A percentile compares a stretch with the other conserved stretches of the same genome.
Conservation (phyloP, 768 basidiomycete species). For the Lactifluus hygrophoroides region DNA sequence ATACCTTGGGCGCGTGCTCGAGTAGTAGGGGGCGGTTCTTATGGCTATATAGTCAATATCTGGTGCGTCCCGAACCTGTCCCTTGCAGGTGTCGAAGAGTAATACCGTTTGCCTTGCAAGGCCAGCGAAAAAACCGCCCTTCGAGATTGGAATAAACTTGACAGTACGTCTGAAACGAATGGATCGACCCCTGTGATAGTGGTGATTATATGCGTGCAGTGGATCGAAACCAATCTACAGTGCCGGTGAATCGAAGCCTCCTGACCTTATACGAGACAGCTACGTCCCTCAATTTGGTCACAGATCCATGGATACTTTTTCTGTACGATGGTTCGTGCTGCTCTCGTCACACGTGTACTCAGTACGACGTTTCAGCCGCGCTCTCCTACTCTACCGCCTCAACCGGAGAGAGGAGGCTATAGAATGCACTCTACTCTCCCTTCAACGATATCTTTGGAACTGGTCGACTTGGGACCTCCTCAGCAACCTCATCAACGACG, state of each 20-base stretch:
- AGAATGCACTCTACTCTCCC: conserved; percentile 63
- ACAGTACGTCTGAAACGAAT: conserved; percentile 40
- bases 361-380: conserved; percentile 47
- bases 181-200: not conserved
- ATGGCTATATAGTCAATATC: conserved; percentile 68
- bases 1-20: conserved; percentile 53
- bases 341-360: not conserved
- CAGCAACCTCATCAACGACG: conserved; percentile 18
- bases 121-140: conserved; percentile 76
- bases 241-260: conserved; percentile 54
- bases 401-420: conserved; percentile 80
- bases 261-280: conserved; percentile 48
- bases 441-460: conserved; percentile 21
- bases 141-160: conserved; percentile 77
- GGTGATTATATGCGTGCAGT: conserved; percentile 33
- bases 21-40: conserved; percentile 73
- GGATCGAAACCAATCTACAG: conserved; percentile 58
- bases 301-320: conserved; percentile 79
- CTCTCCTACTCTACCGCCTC: conserved; percentile 71
- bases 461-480: conserved; percentile 18
- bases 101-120: conserved; percentile 34
- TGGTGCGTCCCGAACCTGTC: conserved; percentile 49
- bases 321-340: conserved; percentile 38
- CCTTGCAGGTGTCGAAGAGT: conserved; percentile 6
- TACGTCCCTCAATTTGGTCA: conserved; percentile 35